Evolutionary conservation across 2,329 filamentous ascomycete genomes (phyloP).

Genomic region (Dryadomyces sulphureus): DNA sequence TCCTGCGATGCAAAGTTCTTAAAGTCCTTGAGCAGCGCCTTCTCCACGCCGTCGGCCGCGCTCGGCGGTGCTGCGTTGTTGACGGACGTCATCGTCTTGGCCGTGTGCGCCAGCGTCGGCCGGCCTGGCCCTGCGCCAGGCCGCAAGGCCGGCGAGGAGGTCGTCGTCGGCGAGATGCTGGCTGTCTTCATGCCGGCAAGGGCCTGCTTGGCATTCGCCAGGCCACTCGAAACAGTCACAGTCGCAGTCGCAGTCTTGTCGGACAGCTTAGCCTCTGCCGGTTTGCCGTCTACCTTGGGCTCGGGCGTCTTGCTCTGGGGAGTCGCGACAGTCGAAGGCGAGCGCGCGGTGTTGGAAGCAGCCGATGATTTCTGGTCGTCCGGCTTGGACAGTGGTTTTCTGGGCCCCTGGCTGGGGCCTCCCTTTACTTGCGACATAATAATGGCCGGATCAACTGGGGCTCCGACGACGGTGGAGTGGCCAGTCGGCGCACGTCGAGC

Average conservation of each 20-base stretch:
- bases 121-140: conserved; percentile 25
- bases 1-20: conserved; percentile 47
- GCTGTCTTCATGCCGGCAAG: not conserved
- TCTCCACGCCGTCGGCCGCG: conserved; percentile 46
- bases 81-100: conserved; percentile 15
- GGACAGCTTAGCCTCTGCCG: conserved; percentile 1
- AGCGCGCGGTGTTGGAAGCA: conserved; percentile 8
- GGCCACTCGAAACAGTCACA: conserved; percentile 3
- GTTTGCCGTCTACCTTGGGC: conserved; percentile 17
- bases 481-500: conserved; percentile 67
- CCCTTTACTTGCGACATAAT: conserved; percentile 67
- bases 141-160: conserved; percentile 5
- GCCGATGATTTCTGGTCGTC: conserved; percentile 19
- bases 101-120: conserved; percentile 23
- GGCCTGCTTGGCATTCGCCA: too few relatives aligned
- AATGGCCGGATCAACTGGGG: conserved; percentile 74
- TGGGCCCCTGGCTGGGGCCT: conserved; percentile 16
- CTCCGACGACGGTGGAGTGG: conserved; percentile 59
- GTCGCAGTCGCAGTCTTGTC: not conserved
- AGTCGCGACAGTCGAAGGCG: conserved; percentile 16
- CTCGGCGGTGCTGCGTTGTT: conserved; percentile 27
- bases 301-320: conserved; percentile 19
- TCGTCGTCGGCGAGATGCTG: not conserved
- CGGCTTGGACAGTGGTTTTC: conserved; percentile 24
- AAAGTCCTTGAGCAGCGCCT: conserved; percentile 46